Conservation (phyloP, 208 protist genomes). For the Trypanosoma vivax region DNA sequence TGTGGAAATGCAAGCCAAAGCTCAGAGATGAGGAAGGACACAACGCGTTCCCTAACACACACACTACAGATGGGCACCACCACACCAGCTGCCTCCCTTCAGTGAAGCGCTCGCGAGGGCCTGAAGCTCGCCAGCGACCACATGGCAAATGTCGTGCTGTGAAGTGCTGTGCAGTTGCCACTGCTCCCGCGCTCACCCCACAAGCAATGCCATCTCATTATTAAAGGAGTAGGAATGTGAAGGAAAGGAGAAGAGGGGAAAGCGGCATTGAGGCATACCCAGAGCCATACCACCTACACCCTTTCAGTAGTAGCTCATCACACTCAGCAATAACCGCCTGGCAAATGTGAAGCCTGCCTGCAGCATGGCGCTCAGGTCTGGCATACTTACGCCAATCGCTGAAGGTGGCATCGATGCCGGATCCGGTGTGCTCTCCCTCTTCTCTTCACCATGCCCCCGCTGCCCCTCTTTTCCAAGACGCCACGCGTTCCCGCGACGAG, state of each 20-base stretch:
- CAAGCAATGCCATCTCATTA: too few relatives aligned
- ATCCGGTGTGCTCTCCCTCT: background rate
- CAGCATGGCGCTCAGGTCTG: slow-evolving; percentile 13
- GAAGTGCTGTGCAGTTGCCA: too few relatives aligned
- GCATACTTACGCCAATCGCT: slow-evolving; percentile 5
- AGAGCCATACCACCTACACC: background rate
- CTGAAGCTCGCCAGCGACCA: too few relatives aligned
- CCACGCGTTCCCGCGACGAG: slow-evolving; percentile 50
- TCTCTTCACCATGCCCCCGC: background rate
- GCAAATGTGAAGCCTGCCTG: slow-evolving; percentile 20
- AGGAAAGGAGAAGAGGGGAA: too few relatives aligned
- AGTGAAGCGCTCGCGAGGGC: too few relatives aligned
- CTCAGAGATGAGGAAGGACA: background rate
- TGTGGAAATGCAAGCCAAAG: background rate
- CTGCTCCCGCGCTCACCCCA: too few relatives aligned
- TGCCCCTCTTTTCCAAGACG: slow-evolving; percentile 14
- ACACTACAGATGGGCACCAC: too few relatives aligned
- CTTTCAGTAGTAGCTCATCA: slow-evolving; percentile 29
- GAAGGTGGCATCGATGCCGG: background rate
- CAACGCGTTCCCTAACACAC: too few relatives aligned
- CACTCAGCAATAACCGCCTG: slow-evolving; percentile 70
- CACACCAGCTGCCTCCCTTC: too few relatives aligned
- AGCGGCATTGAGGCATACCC: too few relatives aligned
- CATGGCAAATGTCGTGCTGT: too few relatives aligned
- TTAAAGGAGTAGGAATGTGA: too few relatives aligned